A percentile compares a stretch with the other conserved stretches of the same genome.
phyloP scores from a whole-genome alignment of 1,139 yeast genomes.

The Pichia sp. region DNA sequence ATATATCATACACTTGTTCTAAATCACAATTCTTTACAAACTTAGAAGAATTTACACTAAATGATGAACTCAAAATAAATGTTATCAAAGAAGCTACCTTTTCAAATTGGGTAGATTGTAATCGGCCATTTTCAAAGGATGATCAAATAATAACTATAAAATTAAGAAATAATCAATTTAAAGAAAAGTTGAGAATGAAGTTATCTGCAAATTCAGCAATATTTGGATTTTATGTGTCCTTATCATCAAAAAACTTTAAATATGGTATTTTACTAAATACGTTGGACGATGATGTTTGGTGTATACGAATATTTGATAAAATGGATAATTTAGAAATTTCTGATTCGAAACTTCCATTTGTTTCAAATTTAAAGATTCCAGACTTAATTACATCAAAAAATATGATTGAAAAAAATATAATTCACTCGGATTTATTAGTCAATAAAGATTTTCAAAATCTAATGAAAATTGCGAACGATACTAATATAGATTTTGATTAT shows the following conservation, averaged over 20 bases:
- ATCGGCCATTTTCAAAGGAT: neutral
- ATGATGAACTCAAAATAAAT: neutral
- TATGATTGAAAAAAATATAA: too few relatives aligned
- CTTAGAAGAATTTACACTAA: neutral
- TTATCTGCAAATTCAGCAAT: neutral
- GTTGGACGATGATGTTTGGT: neutral
- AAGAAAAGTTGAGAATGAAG: neutral
- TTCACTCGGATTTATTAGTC: constrained; percentile 2
- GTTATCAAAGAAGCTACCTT: neutral
- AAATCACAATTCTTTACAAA: neutral
- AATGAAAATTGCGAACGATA: neutral
- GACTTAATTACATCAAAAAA: too few relatives aligned
- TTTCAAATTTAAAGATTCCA: neutral
- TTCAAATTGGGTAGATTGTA: neutral
- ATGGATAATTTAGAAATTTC: neutral
- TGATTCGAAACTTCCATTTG: neutral
- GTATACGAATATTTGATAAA: neutral
- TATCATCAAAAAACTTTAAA: neutral
- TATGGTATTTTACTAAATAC: neutral
- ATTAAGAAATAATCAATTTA: neutral
- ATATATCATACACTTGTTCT: neutral
- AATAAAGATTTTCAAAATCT: constrained; percentile 4
- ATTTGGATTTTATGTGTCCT: constrained; percentile 1
- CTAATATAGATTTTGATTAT: neutral
- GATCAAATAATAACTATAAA: neutral